Base-by-base conservation (phyloP, 768 basidiomycete species). In the Xerocomellus dryophilus region DNA sequence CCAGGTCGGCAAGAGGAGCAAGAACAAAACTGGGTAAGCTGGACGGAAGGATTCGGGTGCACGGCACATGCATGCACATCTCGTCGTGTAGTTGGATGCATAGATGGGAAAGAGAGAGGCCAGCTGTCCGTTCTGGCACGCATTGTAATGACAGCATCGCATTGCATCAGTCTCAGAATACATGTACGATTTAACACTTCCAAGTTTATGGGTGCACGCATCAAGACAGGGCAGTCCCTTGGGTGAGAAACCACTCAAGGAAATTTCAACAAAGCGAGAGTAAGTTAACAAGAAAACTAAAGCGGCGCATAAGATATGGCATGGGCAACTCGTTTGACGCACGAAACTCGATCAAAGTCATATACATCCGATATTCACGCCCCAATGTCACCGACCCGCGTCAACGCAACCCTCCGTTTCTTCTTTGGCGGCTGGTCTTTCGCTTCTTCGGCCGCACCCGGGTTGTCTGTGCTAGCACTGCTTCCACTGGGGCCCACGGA, bases 1-100 rank as follows among this genome's bases (percentile, higher is more conserved):
- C 50, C 93, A 97, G 69, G 88, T 93, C 53, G 91, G 91, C 48
- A 90, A 85, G 78, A 79, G 90, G 66, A 89, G 86, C 74, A 88
- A 85, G 74, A 89, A 88, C 74, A 87, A 85, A 74, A 84, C 83
- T 8, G 84, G 85, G 21, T 87, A 58, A 71, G 18, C 18, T 14
- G 81, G 79, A 27, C 79, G 47, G 71, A 60, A 40, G 21, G 12
- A 6, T 39, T 56, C 17, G 35, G 23, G 41, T 49, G 40, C 47
- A 39, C 44, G 32, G 42, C 47, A 36, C 25, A 21, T 29, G 29
- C 47, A 41, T 47, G 25, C 23, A 18, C 34, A 45, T 51, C 39
- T 41, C 32, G 43, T 36, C 35, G 21, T 25, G 40, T 25, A 45
- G 11, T 46, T 38, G 54, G 21, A 45, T 45, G 42, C 39, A 29